Conservation (phyloP, 805 yeast species). For the Sungouiella thailandica region DNA sequence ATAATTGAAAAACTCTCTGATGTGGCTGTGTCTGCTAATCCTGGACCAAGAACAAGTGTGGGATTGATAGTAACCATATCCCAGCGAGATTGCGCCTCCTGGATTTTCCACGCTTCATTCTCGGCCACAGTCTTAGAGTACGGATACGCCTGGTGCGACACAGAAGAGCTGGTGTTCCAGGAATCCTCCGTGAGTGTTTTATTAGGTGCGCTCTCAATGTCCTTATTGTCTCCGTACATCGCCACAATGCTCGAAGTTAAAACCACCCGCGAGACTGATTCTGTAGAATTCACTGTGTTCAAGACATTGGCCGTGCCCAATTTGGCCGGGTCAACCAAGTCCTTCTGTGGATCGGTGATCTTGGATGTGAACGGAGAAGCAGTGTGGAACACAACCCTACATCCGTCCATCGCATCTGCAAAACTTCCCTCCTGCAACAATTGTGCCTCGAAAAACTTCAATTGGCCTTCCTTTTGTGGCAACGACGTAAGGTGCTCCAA, state of each 20-base stretch:
- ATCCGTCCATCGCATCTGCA: constrained; percentile 47
- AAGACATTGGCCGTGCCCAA: constrained; percentile 12
- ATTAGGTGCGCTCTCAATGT: too few relatives aligned
- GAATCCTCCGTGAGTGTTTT: too few relatives aligned
- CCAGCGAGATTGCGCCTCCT: constrained; percentile 33
- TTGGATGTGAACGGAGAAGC: constrained; percentile 56
- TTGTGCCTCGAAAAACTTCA: constrained; percentile 37
- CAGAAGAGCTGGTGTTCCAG: constrained; percentile 33
- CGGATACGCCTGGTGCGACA: constrained; percentile 2
- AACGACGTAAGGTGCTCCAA: constrained; percentile 18
- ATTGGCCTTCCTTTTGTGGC: constrained; percentile 26
- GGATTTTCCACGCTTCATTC: constrained; percentile 45
- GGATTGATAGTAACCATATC: constrained; percentile 39
- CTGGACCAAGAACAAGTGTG: constrained; percentile 47
- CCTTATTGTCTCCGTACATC: too few relatives aligned
- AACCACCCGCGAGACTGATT: too few relatives aligned
- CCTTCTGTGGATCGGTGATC: constrained; percentile 42
- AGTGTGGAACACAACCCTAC: constrained; percentile 52
- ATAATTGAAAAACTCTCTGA: too few relatives aligned
- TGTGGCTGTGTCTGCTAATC: too few relatives aligned
- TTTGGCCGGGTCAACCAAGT: constrained; percentile 51
- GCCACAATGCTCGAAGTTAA: constrained; percentile 11
- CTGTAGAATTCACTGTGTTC: too few relatives aligned
- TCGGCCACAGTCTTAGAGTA: constrained; percentile 6
- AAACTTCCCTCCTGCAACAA: constrained; percentile 44